Conservation (phyloP, 169 alveolate species). For the Babesia microti region DNA sequence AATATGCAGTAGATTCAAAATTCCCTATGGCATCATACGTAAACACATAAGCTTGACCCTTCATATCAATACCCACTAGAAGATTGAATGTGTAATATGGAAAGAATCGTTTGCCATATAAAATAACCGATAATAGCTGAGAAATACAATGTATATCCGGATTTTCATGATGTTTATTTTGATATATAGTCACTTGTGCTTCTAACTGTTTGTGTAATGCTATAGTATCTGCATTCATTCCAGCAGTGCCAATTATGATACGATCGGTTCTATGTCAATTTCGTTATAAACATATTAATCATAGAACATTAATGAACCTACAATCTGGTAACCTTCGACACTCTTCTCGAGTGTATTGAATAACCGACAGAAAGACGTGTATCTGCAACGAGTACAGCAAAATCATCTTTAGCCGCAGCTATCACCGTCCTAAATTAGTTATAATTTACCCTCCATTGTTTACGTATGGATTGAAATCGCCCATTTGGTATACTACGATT, state of each 20-base stretch:
- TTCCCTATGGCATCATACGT: conserved; percentile 88
- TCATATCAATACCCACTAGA: conserved; percentile 73
- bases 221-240: conserved; percentile 86
- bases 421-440: conserved; percentile 51
- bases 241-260: conserved; percentile 78
- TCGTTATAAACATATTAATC: neutral
- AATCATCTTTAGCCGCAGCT: conserved; percentile 83
- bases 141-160: conserved; percentile 79
- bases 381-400: conserved; percentile 84
- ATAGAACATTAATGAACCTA: conserved; percentile 9
- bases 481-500: too few relatives aligned
- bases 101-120: conserved; percentile 84
- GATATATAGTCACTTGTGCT: conserved; percentile 53
- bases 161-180: conserved; percentile 62
- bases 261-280: conserved; percentile 59
- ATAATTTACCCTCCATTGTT: conserved; percentile 61
- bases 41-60: conserved; percentile 59
- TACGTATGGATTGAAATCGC: conserved; percentile 52
- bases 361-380: conserved; percentile 80
- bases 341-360: conserved; percentile 76
- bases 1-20: conserved; percentile 69
- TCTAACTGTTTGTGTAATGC: conserved; percentile 67
- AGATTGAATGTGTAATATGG: conserved; percentile 85
- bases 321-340: conserved; percentile 72
- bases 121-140: conserved; percentile 74